Percentiles rank a stretch among this genome's conserved stretches.
Evolutionary conservation across 176 grass and related monocot species (phyloP).

Genomic region (Chrysopogon serrulatus): DNA sequence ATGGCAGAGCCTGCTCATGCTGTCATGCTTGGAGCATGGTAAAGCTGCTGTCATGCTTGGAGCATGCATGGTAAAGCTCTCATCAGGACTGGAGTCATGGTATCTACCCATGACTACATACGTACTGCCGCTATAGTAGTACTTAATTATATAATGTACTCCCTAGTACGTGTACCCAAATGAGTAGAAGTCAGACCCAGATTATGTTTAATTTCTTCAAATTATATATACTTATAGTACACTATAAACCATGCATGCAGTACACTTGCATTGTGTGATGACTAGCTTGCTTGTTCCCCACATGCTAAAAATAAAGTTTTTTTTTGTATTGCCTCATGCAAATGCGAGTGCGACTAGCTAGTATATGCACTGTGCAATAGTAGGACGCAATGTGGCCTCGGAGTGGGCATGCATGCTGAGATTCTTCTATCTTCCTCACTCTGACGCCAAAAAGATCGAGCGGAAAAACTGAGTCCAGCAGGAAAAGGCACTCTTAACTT

Average conservation of each 20-base stretch:
- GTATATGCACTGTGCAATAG: neutral
- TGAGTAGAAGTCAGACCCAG: neutral
- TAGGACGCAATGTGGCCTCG: neutral
- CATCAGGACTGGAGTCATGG: neutral
- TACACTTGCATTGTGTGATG: neutral
- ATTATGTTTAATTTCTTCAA: neutral
- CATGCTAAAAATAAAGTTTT: neutral
- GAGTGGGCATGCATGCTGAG: neutral
- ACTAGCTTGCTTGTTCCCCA: neutral
- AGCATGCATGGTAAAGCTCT: neutral
- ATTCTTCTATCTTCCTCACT: neutral
- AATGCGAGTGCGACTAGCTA: neutral
- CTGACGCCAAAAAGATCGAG: constrained; percentile 15
- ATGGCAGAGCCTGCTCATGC: constrained; percentile 24
- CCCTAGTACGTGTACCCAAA: neutral
- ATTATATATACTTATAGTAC: neutral
- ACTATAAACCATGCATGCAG: neutral
- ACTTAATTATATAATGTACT: too few species aligned
- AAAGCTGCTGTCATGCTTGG: neutral
- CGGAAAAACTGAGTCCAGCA: neutral
- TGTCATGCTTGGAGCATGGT: neutral
- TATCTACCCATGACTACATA: neutral
- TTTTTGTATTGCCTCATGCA: neutral
- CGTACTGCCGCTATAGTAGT: neutral
- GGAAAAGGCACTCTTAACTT: neutral